A percentile compares a stretch with the other conserved stretches of the same genome.
Evolutionary conservation across 2,329 filamentous ascomycete genomes (phyloP).

Genomic region (Phaeoacremonium minimum): DNA sequence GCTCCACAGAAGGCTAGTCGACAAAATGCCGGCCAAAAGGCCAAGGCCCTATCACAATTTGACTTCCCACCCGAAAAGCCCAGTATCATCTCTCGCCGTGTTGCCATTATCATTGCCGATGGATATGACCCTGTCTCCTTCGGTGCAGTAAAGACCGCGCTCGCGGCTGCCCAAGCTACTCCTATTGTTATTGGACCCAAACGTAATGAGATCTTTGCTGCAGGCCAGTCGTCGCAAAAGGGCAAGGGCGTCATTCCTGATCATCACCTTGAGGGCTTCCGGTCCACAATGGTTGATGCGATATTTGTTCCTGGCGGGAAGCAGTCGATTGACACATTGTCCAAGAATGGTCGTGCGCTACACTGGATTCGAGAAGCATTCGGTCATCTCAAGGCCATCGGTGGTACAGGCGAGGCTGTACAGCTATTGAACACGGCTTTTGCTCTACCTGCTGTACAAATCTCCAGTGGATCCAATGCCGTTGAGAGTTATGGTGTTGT

Average conservation of each 20-base stretch:
- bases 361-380: constrained; percentile 80
- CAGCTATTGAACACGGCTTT: constrained; percentile 52
- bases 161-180: constrained; percentile 59
- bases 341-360: constrained; percentile 65
- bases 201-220: constrained; percentile 61
- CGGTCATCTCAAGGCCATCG: constrained; percentile 76
- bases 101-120: constrained; percentile 74
- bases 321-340: constrained; percentile 56
- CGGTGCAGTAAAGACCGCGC: constrained; percentile 57
- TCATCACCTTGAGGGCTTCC: constrained; percentile 75
- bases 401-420: constrained; percentile 68
- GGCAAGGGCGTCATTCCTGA: constrained; percentile 60
- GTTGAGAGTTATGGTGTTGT: constrained; percentile 75
- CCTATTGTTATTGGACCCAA: constrained; percentile 70
- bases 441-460: constrained; percentile 32
- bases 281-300: constrained; percentile 78
- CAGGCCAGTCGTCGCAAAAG: constrained; percentile 47
- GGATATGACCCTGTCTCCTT: constrained; percentile 68
- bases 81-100: constrained; percentile 65
- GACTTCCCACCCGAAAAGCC: constrained; percentile 61
- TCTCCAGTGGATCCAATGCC: constrained; percentile 42
- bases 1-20: constrained; percentile 47
- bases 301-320: constrained; percentile 72
- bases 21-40: constrained; percentile 62
- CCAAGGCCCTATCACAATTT: constrained; percentile 64